These are phyloP conservation scores for Botrytis hyacinthi DNA, from an alignment of 2,329 filamentous ascomycete species.

Conservation along the genomic window DNA sequence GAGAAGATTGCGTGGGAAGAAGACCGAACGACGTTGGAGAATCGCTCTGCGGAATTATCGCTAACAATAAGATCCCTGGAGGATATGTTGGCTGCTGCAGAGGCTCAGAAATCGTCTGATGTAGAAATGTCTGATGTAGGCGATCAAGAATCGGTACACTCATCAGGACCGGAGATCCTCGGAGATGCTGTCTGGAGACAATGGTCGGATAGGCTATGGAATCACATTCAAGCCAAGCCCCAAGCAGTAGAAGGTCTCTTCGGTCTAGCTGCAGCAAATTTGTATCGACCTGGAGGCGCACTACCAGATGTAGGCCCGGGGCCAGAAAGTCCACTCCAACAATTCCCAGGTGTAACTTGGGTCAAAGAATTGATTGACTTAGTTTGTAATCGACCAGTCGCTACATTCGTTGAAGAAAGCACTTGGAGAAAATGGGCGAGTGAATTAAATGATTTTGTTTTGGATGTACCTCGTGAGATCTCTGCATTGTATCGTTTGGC, in stretches of 20 bases:
- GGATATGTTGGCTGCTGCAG: neutral
- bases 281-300: conserved; percentile 1
- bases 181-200: conserved; percentile 11
- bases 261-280: conserved; percentile 12
- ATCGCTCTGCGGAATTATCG: neutral
- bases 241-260: conserved; percentile 11
- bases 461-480: neutral
- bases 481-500: neutral
- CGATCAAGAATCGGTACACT: too few species aligned
- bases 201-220: conserved; percentile 6
- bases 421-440: neutral
- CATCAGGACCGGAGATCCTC: neutral
- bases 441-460: neutral
- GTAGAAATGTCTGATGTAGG: neutral
- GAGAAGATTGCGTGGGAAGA: conserved; percentile 10
- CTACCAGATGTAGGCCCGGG: neutral
- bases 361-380: neutral
- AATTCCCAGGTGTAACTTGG: conserved; percentile 11
- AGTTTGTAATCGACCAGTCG: neutral
- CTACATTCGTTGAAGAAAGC: neutral
- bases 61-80: conserved; percentile 9
- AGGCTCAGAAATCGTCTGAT: neutral
- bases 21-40: neutral
- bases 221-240: conserved; percentile 4
- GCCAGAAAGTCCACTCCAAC: neutral